Evolutionary conservation across 345 rosid genomes (phyloP).

Genomic region (Eucalyptus decipiens): DNA sequence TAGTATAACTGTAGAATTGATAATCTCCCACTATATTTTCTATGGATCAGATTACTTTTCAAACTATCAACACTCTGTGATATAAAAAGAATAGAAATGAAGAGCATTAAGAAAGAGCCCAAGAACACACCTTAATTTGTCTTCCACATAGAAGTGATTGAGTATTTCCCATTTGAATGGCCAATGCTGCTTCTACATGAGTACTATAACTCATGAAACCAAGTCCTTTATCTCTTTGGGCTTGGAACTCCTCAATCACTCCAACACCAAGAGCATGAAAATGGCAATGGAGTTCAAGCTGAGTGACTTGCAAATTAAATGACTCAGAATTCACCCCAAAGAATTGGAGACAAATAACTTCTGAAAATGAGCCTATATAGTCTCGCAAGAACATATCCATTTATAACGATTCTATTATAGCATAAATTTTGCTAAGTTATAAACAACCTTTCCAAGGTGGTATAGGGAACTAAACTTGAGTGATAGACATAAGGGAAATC

Average conservation of each 20-base stretch:
- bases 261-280: conserved; percentile 88
- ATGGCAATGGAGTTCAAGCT: conserved; percentile 82
- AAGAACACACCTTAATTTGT: conserved; percentile 66
- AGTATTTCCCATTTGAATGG: conserved; percentile 83
- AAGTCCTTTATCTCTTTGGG: conserved; percentile 93
- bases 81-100: neutral
- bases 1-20: neutral
- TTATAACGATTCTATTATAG: neutral
- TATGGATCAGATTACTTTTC: neutral
- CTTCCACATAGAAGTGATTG: conserved; percentile 69
- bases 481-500: neutral
- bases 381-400: neutral
- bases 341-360: neutral
- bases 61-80: neutral
- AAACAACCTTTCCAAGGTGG: neutral
- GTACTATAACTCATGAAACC: conserved; percentile 90
- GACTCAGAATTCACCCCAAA: neutral
- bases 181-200: conserved; percentile 82
- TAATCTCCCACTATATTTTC: neutral
- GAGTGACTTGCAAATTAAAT: conserved; percentile 50
- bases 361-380: no score
- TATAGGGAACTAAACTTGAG: neutral
- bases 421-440: neutral
- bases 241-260: conserved; percentile 88
- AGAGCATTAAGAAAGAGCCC: neutral